These are phyloP conservation scores for Stemphylium lycopersici DNA, from an alignment of 2,329 filamentous ascomycete genomes.

Conservation along the genomic window DNA sequence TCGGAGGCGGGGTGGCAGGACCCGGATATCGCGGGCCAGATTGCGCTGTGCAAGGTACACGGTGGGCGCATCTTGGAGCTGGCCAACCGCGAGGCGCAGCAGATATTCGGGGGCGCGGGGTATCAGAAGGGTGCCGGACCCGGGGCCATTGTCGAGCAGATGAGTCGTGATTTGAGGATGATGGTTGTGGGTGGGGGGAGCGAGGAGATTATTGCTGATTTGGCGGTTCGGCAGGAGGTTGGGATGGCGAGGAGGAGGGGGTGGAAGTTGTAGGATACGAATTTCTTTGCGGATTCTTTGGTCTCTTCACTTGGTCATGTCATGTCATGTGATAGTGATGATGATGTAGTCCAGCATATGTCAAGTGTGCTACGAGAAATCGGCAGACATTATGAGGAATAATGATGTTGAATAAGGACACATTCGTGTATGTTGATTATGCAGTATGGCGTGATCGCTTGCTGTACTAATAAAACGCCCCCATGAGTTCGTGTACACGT, in stretches of 20 bases:
- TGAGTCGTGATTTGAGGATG: constrained; percentile 60
- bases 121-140: constrained; percentile 59
- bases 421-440: too few species aligned
- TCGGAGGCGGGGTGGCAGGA: constrained; percentile 51
- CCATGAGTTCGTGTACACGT: too few species aligned
- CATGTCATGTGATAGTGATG: too few species aligned
- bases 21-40: constrained; percentile 47
- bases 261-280: constrained; percentile 53
- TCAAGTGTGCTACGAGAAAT: too few species aligned
- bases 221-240: constrained; percentile 59
- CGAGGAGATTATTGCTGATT: constrained; percentile 61
- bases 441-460: too few species aligned
- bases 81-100: constrained; percentile 60
- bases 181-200: constrained; percentile 62
- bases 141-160: constrained; percentile 59
- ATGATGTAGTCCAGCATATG: too few species aligned
- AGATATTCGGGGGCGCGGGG: constrained; percentile 61
- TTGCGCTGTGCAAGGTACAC: constrained; percentile 56
- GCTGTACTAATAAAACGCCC: too few species aligned
- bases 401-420: not conserved
- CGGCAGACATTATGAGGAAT: too few species aligned
- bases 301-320: too few species aligned
- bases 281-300: too few species aligned
- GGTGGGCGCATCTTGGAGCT: constrained; percentile 58
- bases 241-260: constrained; percentile 49